Percentiles rank a stretch among this genome's conserved stretches.
phyloP scores from a whole-genome alignment of 2,329 filamentous ascomycete genomes.

The Emmonsia crescens region DNA sequence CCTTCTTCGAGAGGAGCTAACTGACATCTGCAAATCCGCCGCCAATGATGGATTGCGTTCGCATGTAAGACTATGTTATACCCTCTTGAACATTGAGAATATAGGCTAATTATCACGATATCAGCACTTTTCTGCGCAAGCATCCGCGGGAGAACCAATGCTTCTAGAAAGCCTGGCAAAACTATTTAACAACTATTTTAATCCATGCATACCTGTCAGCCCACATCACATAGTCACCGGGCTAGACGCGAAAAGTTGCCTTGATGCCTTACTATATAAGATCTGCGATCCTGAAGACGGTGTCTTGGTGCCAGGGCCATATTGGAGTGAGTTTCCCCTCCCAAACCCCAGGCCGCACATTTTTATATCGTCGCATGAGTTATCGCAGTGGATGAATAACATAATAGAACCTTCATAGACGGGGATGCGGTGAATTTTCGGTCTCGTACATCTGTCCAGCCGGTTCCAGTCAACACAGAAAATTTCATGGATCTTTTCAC shows the following conservation, averaged over 20 bases:
- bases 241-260: slow-evolving; percentile 12
- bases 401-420: slow-evolving; percentile 6
- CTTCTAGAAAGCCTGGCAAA: slow-evolving; percentile 13
- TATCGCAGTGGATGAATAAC: not conserved
- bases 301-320: slow-evolving; percentile 22
- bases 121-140: slow-evolving; percentile 12
- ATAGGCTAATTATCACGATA: not conserved
- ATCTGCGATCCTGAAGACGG: slow-evolving; percentile 27
- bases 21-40: slow-evolving; percentile 7
- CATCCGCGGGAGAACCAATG: slow-evolving; percentile 14
- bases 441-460: slow-evolving; percentile 11
- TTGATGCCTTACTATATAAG: slow-evolving; percentile 23
- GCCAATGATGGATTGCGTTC: slow-evolving; percentile 5
- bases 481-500: slow-evolving; percentile 12
- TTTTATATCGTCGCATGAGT: not conserved
- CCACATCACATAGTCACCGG: slow-evolving; percentile 15
- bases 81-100: not conserved
- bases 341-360: not conserved
- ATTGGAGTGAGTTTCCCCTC: slow-evolving; percentile 18
- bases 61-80: not conserved
- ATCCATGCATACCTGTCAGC: slow-evolving; percentile 15
- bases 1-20: slow-evolving; percentile 11
- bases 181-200: slow-evolving; percentile 22
- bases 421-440: slow-evolving; percentile 16
- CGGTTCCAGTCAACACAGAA: slow-evolving; percentile 13